These are phyloP conservation scores for Psidium friedrichsthalianum DNA, from an alignment of 345 rosid species.

Conservation along the genomic window DNA sequence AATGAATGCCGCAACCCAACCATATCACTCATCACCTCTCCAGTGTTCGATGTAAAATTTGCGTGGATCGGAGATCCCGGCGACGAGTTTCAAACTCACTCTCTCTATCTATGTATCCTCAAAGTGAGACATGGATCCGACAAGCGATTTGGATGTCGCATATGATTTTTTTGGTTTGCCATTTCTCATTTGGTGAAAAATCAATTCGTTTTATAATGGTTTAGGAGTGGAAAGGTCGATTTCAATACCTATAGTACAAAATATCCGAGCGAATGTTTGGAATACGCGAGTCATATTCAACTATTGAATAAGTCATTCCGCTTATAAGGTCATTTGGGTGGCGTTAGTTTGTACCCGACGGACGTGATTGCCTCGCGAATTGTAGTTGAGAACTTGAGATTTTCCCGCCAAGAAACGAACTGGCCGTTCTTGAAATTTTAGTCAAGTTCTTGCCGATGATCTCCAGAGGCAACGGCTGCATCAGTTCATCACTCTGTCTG, in stretches of 20 bases:
- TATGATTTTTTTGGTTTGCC: background rate
- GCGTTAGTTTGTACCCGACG: background rate
- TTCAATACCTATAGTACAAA: background rate
- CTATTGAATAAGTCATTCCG: background rate
- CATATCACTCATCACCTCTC: background rate
- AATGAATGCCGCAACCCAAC: accelerated
- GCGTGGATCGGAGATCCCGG: accelerated
- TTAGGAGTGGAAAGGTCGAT: background rate
- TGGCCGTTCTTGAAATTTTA: background rate
- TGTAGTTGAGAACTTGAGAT: background rate
- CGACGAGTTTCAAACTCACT: background rate
- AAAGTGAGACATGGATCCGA: background rate
- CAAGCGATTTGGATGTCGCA: background rate
- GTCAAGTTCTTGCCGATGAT: background rate
- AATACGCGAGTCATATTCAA: background rate
- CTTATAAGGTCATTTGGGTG: background rate
- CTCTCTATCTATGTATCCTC: background rate
- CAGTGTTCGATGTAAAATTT: background rate
- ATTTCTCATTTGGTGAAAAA: background rate
- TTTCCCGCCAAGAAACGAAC: background rate
- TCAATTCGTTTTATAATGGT: background rate
- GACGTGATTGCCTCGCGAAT: background rate
- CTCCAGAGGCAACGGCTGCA: background rate
- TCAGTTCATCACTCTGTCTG: background rate
- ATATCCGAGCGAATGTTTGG: background rate